Evolutionary conservation across 345 rosid species (phyloP), one percentile per base, ranked within the genome.

Genomic region (Trapa bicornis): DNA sequence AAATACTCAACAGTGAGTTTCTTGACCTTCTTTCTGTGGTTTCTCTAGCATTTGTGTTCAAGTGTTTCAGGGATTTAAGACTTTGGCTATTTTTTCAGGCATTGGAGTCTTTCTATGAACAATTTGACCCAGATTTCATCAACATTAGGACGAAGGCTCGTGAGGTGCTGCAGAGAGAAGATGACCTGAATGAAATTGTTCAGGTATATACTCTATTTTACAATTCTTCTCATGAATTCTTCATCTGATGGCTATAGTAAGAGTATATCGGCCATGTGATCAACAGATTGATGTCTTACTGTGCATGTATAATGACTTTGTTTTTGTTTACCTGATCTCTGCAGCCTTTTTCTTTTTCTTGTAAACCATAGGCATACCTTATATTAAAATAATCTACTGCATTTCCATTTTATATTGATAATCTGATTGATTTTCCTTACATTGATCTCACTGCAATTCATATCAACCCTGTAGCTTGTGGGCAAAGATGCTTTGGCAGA

Each of bases 401-500:
- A 32, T 35, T 11, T 58, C 38, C 16, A 1, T 58, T 12, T 58
- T 35, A 33, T 35, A 33, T 32, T 58, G 11, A 11, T 58, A 58
- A 32, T 11, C 33, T 58, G 35, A 33, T 22, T 3, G 9, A 54
- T n/a, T 4, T 54, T 52, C 57, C 57, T 52, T 54, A 1, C 22
- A 22, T n/a, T 54, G 35, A 54, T 54, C 6, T 22, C 4, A 16
- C 33, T n/a, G 32, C 8, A 4, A 10, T 22, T 9, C 60, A n/a
- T 54, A 22, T n/a, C 11, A 67, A 73, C 66, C 9, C 60, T 75
- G 77, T 86, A 95, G 96, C 98, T 95, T 80, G 99, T 95, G 38
- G 99, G 99, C 67, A 95, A 95, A 82, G 99, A 95, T 83, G 99
- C 99, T 65, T 77, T 95, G 52, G 99, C 99, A 37, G 99, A 95